Conservation (phyloP, 768 basidiomycete genomes). For the Mycena alexandri region DNA sequence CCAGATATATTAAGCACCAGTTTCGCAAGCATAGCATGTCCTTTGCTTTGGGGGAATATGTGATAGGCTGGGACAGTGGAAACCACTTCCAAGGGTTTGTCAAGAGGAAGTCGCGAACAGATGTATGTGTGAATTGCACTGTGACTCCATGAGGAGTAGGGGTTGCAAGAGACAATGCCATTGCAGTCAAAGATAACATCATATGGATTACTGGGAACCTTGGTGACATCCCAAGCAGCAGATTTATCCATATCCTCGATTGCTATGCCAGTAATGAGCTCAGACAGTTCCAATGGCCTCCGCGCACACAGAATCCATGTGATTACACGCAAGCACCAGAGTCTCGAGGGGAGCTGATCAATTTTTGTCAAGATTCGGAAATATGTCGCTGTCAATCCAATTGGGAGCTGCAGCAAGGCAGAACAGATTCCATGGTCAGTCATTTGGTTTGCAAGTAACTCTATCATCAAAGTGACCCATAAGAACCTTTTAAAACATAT, state of each 20-base stretch:
- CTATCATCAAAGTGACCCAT: conserved; percentile 33
- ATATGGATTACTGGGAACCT: conserved; percentile 20
- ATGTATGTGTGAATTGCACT: conserved; percentile 29
- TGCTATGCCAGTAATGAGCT: conserved; percentile 25
- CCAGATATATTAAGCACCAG: conserved; percentile 26
- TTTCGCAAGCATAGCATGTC: conserved; percentile 22
- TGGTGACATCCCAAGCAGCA: conserved; percentile 19
- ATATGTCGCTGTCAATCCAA: conserved; percentile 33
- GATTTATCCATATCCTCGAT: conserved; percentile 28
- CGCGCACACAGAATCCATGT: conserved; percentile 29
- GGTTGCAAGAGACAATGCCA: conserved; percentile 25
- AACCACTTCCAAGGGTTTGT: conserved; percentile 14
- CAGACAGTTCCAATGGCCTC: conserved; percentile 25
- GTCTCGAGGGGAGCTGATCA: conserved; percentile 18
- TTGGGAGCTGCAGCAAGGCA: conserved; percentile 23
- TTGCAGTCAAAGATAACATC: conserved; percentile 29
- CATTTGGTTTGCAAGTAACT: conserved; percentile 25
- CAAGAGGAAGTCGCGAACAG: conserved; percentile 28
- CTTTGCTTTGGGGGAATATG: conserved; percentile 25
- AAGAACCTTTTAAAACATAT: conserved; percentile 24
- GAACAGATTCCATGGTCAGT: conserved; percentile 21
- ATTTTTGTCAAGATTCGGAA: conserved; percentile 25
- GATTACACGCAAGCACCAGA: conserved; percentile 25
- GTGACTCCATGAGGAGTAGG: conserved; percentile 8
- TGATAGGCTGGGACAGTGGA: conserved; percentile 27